Conservation (phyloP, 345 rosid species). For the Draba incana region DNA sequence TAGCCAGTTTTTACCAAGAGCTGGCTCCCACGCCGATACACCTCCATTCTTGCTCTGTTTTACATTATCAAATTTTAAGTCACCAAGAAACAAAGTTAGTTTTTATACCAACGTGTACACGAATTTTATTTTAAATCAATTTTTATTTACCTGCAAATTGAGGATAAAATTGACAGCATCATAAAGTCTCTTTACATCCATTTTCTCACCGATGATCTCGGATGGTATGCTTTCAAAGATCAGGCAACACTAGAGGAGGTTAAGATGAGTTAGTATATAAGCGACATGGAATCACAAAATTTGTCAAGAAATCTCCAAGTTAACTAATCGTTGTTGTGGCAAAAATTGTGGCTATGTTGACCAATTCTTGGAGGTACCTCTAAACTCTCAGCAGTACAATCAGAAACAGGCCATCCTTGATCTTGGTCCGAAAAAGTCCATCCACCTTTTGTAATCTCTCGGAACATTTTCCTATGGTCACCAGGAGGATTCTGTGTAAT, state of each 20-base stretch:
- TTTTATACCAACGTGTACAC: too few species aligned
- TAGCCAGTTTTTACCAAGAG: conserved; percentile 26
- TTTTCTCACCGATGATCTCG: conserved; percentile 32
- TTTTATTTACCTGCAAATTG: conserved; percentile 58
- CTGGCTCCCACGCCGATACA: conserved; percentile 24
- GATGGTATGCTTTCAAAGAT: conserved; percentile 26
- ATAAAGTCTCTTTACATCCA: conserved; percentile 49
- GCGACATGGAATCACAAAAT: too few species aligned
- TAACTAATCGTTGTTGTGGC: too few species aligned
- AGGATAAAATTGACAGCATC: conserved; percentile 77
- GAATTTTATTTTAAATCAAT: too few species aligned
- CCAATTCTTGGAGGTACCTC: too few species aligned
- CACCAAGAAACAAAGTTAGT: too few species aligned
- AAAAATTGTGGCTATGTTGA: too few species aligned
- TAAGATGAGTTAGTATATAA: too few species aligned
- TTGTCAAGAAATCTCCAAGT: too few species aligned
- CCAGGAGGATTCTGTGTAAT: conserved; percentile 54
- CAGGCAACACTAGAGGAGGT: conserved; percentile 19
- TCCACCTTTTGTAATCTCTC: conserved; percentile 64
- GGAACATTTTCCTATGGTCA: conserved; percentile 52
- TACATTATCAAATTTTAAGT: too few species aligned
- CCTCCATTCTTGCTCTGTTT: conserved; percentile 33
- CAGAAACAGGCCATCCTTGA: conserved; percentile 77
- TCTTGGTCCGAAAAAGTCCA: conserved; percentile 77
- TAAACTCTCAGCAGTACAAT: conserved; percentile 76